Conservation (phyloP, 768 basidiomycete species). For the Pisolithus marmoratus region DNA sequence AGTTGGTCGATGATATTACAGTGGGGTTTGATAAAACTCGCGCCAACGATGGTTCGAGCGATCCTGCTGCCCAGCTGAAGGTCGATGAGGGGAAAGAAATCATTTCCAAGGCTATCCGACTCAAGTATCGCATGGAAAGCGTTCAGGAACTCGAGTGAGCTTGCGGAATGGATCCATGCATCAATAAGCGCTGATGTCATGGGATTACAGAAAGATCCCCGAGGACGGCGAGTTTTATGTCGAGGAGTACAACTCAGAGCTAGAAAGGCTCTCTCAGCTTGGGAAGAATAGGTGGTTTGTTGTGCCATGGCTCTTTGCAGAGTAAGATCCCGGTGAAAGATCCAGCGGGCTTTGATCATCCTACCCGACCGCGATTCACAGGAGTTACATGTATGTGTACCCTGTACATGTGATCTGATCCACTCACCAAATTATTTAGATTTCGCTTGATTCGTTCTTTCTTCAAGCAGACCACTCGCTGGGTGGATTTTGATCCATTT, state of each 20-base stretch:
- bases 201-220: constrained; percentile 50
- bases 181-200: background rate
- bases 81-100: constrained; percentile 74
- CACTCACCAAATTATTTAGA: constrained; percentile 32
- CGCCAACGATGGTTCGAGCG: constrained; percentile 1
- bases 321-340: constrained; percentile 45
- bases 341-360: background rate
- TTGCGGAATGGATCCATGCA: background rate
- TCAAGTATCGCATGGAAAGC: constrained; percentile 88
- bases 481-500: constrained; percentile 83
- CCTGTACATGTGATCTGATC: background rate
- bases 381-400: constrained; percentile 65
- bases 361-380: constrained; percentile 21
- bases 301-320: constrained; percentile 94
- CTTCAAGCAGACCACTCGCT: constrained; percentile 61
- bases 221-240: constrained; percentile 70
- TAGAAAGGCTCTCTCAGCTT: constrained; percentile 43
- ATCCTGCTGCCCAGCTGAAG: constrained; percentile 30
- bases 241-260: constrained; percentile 71
- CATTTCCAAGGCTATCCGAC: constrained; percentile 63
- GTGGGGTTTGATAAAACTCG: constrained; percentile 28
- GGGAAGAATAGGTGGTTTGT: constrained; percentile 78
- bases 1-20: constrained; percentile 57
- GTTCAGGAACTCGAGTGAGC: constrained; percentile 65
- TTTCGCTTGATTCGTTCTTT: constrained; percentile 79